phyloP scores from a whole-genome alignment of 768 basidiomycete species.

The Sutorius australiensis region DNA sequence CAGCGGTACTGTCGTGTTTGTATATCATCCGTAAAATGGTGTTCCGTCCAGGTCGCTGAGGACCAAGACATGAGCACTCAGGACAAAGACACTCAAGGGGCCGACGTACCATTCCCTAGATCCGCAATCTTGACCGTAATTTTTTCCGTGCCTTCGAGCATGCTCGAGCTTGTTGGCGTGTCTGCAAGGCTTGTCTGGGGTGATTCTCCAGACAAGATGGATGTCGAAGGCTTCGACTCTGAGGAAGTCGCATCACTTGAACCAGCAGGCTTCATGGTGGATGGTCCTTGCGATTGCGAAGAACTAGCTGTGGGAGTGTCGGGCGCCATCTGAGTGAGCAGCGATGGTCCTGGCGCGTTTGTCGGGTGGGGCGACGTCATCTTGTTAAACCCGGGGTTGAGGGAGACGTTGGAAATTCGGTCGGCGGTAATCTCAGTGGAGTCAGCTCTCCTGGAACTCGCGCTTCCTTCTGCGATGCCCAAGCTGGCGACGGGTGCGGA shows the following conservation, averaged over 20 bases:
- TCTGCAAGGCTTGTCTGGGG: slow-evolving; percentile 24
- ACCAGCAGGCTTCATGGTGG: slow-evolving; percentile 17
- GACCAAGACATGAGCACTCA: not conserved
- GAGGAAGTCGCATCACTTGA: slow-evolving; percentile 15
- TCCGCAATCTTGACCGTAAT: slow-evolving; percentile 99
- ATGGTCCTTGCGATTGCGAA: slow-evolving; percentile 28
- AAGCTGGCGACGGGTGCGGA: slow-evolving; percentile 11
- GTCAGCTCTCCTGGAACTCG: slow-evolving; percentile 26
- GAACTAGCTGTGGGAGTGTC: slow-evolving; percentile 19
- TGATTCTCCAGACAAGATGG: slow-evolving; percentile 28
- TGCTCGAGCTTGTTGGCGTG: slow-evolving; percentile 26
- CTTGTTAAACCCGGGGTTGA: slow-evolving; percentile 40
- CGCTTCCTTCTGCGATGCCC: slow-evolving; percentile 10
- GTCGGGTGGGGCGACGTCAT: slow-evolving; percentile 35
- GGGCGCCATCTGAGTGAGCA: slow-evolving; percentile 70
- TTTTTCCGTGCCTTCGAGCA: slow-evolving; percentile 47
- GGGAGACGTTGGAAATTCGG: slow-evolving; percentile 46
- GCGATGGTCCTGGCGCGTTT: slow-evolving; percentile 56
- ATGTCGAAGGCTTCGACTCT: slow-evolving; percentile 27
- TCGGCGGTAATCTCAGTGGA: slow-evolving; percentile 47
- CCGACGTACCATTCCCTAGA: slow-evolving; percentile 81
- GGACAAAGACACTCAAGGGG: not conserved
- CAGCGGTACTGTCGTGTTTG: slow-evolving; percentile 96
- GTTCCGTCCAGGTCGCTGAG: slow-evolving; percentile 79
- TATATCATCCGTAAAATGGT: slow-evolving; percentile 99